Conservation (phyloP, 352 stramenopile species). For the Stramenopiles sp. region DNA sequence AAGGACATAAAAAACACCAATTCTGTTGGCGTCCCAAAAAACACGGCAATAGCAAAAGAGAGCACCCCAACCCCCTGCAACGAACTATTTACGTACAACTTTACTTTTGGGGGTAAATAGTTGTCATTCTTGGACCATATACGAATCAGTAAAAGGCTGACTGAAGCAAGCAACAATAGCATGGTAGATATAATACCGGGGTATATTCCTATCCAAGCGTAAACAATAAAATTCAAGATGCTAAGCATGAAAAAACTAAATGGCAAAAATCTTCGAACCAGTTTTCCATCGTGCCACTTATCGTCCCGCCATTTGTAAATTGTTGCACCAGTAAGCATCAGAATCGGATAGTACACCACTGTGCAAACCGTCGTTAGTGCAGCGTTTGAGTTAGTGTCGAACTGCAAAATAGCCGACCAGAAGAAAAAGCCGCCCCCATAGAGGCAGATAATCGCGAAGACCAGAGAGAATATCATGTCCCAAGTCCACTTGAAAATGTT, state of each 20-base stretch:
- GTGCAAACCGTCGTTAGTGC: not conserved
- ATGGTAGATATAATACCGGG: constrained; percentile 38
- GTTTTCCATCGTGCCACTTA: constrained; percentile 33
- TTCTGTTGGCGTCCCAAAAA: not conserved
- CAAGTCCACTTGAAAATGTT: constrained; percentile 1
- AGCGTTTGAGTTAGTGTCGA: not conserved
- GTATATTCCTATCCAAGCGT: constrained; percentile 35
- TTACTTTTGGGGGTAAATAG: not conserved
- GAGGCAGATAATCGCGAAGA: not conserved
- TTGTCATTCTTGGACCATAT: constrained; percentile 59
- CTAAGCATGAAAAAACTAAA: constrained; percentile 24
- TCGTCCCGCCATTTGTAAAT: constrained; percentile 51
- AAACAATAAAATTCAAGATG: constrained; percentile 54
- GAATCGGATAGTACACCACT: constrained; percentile 49
- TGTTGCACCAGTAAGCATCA: constrained; percentile 43
- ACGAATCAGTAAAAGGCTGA: constrained; percentile 40
- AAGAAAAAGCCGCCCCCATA: not conserved
- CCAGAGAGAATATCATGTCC: not conserved
- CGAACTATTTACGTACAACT: not conserved
- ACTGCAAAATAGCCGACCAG: not conserved
- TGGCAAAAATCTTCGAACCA: constrained; percentile 23
- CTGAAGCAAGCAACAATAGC: constrained; percentile 22
- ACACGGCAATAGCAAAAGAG: not conserved
- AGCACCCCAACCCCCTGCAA: not conserved
- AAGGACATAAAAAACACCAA: not conserved